These are phyloP conservation scores for Trypanosoma avium DNA, from an alignment of 208 protist genomes.

Conservation along the genomic window DNA sequence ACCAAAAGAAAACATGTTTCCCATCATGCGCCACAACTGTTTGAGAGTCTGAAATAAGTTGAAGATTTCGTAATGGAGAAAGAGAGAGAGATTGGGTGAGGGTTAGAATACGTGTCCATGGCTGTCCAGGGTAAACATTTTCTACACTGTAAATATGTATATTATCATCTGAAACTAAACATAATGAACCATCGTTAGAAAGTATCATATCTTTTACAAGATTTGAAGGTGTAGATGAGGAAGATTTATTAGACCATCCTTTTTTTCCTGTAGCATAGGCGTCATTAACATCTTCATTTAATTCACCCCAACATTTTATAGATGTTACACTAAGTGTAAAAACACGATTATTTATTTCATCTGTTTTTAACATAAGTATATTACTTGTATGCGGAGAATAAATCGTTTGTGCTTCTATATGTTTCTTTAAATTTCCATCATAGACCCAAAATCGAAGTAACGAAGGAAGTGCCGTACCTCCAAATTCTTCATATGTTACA, in stretches of 20 bases:
- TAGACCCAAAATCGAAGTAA: slow-evolving; percentile 85
- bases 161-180: slow-evolving; percentile 80
- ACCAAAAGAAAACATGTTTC: slow-evolving; percentile 63
- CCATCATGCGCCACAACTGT: slow-evolving; percentile 44
- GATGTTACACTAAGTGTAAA: slow-evolving; percentile 70
- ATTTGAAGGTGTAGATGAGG: slow-evolving; percentile 57
- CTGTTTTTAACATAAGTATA: slow-evolving; percentile 54
- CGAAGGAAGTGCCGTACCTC: slow-evolving; percentile 52
- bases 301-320: slow-evolving; percentile 82
- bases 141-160: slow-evolving; percentile 62
- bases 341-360: slow-evolving; percentile 57
- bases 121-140: slow-evolving; percentile 50
- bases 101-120: slow-evolving; percentile 49
- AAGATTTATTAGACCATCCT: slow-evolving; percentile 76
- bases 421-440: slow-evolving; percentile 43
- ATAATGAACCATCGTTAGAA: slow-evolving; percentile 67
- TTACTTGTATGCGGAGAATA: slow-evolving; percentile 72
- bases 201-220: slow-evolving; percentile 49
- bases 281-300: slow-evolving; percentile 55
- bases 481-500: slow-evolving; percentile 82
- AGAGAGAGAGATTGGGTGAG: slow-evolving; percentile 60
- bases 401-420: slow-evolving; percentile 75
- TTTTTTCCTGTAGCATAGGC: slow-evolving; percentile 28
- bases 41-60: slow-evolving; percentile 33
- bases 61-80: slow-evolving; percentile 39